phyloP scores from a whole-genome alignment of 768 basidiomycete genomes.

The Candolleomyces aberdarensis region DNA sequence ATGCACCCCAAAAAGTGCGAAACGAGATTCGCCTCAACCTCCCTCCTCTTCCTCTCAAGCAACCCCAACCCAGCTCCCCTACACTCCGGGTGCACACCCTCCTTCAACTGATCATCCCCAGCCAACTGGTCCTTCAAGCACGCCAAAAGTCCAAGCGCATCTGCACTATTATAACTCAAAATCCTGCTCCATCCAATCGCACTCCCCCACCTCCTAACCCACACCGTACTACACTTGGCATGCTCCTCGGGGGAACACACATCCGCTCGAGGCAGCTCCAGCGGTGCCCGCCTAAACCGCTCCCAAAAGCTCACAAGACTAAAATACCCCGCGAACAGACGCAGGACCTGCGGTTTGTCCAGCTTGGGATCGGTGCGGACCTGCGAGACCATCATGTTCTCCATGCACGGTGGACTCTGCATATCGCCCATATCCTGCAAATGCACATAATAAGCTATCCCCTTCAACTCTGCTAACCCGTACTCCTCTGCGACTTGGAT shows the following conservation, averaged over 20 bases:
- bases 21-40: constrained; percentile 19
- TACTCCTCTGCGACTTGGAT: constrained; percentile 33
- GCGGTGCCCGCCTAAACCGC: constrained; percentile 24
- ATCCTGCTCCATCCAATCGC: constrained; percentile 31
- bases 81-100: constrained; percentile 26
- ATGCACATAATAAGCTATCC: constrained; percentile 36
- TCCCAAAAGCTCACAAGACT: constrained; percentile 37
- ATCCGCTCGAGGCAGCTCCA: constrained; percentile 19
- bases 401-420: constrained; percentile 16
- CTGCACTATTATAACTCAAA: constrained; percentile 27
- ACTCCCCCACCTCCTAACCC: constrained; percentile 32
- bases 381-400: constrained; percentile 24
- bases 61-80: constrained; percentile 28
- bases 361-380: constrained; percentile 34
- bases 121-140: constrained; percentile 30
- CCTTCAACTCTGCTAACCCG: constrained; percentile 27
- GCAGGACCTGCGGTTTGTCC: constrained; percentile 32
- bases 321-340: constrained; percentile 33
- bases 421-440: constrained; percentile 32
- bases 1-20: constrained; percentile 26
- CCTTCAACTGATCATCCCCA: constrained; percentile 29
- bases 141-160: constrained; percentile 27
- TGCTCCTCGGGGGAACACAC: constrained; percentile 23
- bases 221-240: constrained; percentile 24
- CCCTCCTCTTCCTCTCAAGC: constrained; percentile 15